Conservation (phyloP, 2,329 filamentous ascomycete species). For the Sporothrix phasma region DNA sequence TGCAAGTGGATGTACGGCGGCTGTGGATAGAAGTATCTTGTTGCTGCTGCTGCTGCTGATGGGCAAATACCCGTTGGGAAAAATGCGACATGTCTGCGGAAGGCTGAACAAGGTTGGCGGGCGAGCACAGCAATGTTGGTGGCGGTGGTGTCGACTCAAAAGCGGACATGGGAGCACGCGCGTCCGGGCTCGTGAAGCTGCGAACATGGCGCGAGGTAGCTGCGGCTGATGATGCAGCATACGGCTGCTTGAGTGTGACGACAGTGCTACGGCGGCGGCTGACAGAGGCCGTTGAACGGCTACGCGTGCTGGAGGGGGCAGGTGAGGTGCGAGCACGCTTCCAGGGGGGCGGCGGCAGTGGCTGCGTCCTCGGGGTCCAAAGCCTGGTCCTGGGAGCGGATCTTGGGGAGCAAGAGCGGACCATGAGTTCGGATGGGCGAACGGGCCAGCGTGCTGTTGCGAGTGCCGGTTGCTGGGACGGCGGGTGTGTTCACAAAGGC, state of each 20-base stretch:
- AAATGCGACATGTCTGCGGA: background rate
- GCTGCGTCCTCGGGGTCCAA: conserved; percentile 44
- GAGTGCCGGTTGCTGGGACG: conserved; percentile 35
- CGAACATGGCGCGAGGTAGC: conserved; percentile 40
- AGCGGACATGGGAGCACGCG: conserved; percentile 28
- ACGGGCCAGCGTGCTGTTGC: conserved; percentile 56
- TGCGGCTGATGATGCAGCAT: conserved; percentile 22
- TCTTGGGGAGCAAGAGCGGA: conserved; percentile 73
- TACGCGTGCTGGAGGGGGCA: conserved; percentile 24
- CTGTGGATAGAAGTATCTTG: conserved; percentile 18
- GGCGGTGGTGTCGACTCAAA: conserved; percentile 30
- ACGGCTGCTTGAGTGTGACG: conserved; percentile 3
- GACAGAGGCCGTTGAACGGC: conserved; percentile 7
- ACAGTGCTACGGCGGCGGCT: background rate
- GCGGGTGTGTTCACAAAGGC: conserved; percentile 36
- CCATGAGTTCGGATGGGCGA: conserved; percentile 71
- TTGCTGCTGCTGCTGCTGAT: conserved; percentile 26
- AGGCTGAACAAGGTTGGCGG: conserved; percentile 42
- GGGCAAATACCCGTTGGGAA: background rate
- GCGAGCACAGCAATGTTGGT: conserved; percentile 53
- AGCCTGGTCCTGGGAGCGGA: conserved; percentile 73
- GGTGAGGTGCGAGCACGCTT: conserved; percentile 50
- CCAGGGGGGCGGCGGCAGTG: conserved; percentile 30
- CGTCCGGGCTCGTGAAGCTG: conserved; percentile 53
- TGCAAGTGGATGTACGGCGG: conserved; percentile 56